Evolutionary conservation across 2,329 filamentous ascomycete genomes (phyloP).

Genomic region (Colletotrichum phormii): DNA sequence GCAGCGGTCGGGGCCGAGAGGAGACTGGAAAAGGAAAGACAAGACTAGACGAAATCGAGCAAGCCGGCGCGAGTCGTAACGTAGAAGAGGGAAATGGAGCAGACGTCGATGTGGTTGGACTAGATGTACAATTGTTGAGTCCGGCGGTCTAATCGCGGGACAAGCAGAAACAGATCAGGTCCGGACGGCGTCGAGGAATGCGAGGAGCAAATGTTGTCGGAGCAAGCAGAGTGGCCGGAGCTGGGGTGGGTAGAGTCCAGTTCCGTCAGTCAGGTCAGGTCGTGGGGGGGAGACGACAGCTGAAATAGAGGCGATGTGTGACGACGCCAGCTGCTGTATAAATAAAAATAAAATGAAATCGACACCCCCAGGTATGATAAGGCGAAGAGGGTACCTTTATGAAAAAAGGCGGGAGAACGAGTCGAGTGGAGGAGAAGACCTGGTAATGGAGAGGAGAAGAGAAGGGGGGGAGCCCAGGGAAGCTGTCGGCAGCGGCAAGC

Average conservation of each 20-base stretch:
- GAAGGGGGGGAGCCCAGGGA: slow-evolving; percentile 9
- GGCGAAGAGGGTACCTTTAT: slow-evolving; percentile 25
- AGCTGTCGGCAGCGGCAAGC: slow-evolving; percentile 32
- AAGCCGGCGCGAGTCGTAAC: background rate
- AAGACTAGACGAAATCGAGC: slow-evolving; percentile 12
- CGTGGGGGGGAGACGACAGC: slow-evolving; percentile 25
- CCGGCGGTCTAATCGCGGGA: slow-evolving; percentile 27
- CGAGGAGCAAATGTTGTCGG: slow-evolving; percentile 15
- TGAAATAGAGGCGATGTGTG: slow-evolving; percentile 35
- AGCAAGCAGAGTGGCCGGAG: slow-evolving; percentile 28
- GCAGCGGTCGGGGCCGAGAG: background rate
- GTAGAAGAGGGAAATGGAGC: slow-evolving; percentile 5
- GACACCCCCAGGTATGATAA: background rate
- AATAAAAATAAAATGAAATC: background rate
- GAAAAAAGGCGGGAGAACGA: background rate
- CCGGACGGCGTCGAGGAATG: slow-evolving; percentile 33
- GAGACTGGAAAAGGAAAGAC: slow-evolving; percentile 14
- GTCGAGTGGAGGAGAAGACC: slow-evolving; percentile 3
- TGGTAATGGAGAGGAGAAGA: slow-evolving; percentile 32
- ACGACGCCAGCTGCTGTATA: slow-evolving; percentile 19
- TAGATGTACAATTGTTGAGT: slow-evolving; percentile 7
- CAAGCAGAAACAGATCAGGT: slow-evolving; percentile 29
- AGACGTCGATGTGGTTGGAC: slow-evolving; percentile 4
- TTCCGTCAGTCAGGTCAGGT: background rate
- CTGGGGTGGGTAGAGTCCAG: slow-evolving; percentile 18